Evolutionary conservation across 2,329 filamentous ascomycete species (phyloP), one percentile per base, ranked within the genome.

Genomic region (Metarhizium guizhouense): DNA sequence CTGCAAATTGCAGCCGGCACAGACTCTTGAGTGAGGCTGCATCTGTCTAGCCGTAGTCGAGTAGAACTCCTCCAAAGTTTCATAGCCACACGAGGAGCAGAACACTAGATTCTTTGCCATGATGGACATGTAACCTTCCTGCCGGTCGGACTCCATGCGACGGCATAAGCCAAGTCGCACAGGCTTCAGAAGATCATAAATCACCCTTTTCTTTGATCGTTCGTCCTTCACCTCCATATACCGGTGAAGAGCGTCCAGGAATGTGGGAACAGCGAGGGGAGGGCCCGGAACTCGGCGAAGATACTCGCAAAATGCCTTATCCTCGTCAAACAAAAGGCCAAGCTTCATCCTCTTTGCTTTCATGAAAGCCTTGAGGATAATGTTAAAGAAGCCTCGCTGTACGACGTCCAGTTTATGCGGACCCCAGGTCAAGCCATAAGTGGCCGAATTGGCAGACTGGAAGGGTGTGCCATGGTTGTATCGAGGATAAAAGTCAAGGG

Each of bases 51-150:
- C 50, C 0, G 47, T 7, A 2, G 36, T 25, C 0, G 57, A 54
- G 49, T 67, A 73, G 30, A 73, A 68, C 4, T 70, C 65, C n/a
- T 61, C 32, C 1, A 67, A 55, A 36, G 64, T 64, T 29, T 68
- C 61, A 52, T 70, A 67, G 1, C 71, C 71, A 18, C 71, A 73
- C 1, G 68, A 71, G 0, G 59, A 63, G 52, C 71, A 73, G 42
- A 69, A 70, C 0, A 62, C 8, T 3, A 65, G 50, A 2, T 56
- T 20, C 3, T 54, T 48, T 0, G 60, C 66, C 67, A 70, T 68
- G 6, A 50, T n/a, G 0, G 54, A 4, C 1, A 53, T 52, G 54
- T 69, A 71, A 47, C 61, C 69, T 0, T 47, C 36, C 0, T 58
- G 56, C 59, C 60, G 63, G 29, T 70, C 65, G 0, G 47, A 7